Conservation (phyloP, 2,329 filamentous ascomycete species). For the Colletotrichum salicis region DNA sequence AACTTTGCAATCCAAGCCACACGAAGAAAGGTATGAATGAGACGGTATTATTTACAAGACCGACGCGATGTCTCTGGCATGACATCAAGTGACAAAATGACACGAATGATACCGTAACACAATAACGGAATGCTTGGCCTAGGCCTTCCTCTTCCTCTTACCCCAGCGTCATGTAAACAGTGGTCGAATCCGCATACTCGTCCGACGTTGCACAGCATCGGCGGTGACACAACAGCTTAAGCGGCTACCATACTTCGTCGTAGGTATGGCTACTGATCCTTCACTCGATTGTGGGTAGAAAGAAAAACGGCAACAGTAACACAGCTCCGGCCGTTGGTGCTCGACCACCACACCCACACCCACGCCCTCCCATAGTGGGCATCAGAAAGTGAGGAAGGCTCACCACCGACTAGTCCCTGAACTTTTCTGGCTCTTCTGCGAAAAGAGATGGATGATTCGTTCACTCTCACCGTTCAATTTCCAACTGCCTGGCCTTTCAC, state of each 20-base stretch:
- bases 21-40: not conserved
- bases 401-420: not conserved
- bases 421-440: not conserved
- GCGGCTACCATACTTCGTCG: not conserved
- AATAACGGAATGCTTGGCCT: not conserved
- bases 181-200: not conserved
- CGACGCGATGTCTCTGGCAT: not conserved
- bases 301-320: not conserved
- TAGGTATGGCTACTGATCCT: not conserved
- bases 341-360: not conserved
- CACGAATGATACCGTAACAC: not conserved
- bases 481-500: not conserved
- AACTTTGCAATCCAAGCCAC: not conserved
- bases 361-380: not conserved
- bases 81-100: not conserved
- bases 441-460: not conserved
- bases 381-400: not conserved
- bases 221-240: conserved; percentile 17
- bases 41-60: not conserved
- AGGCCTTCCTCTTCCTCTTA: not conserved
- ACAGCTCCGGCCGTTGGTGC: not conserved
- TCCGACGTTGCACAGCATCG: conserved; percentile 20
- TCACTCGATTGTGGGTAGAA: conserved; percentile 1
- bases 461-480: not conserved
- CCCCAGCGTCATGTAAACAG: not conserved